Evolutionary conservation across 1,284 basidiomycete species (phyloP).

Genomic region (Puccinia horiana): DNA sequence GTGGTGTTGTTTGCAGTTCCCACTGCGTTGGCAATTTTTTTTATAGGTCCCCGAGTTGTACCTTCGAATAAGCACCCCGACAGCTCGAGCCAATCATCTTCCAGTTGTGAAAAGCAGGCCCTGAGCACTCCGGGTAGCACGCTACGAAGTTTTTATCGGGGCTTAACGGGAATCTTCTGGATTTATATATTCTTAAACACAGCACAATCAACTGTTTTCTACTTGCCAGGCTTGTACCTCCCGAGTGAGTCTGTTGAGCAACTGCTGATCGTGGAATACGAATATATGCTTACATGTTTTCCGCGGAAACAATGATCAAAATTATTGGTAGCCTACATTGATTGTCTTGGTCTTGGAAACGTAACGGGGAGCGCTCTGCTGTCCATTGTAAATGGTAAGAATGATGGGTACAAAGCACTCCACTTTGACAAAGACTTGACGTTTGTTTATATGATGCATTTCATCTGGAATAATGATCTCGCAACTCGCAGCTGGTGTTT

Average conservation of each 20-base stretch:
- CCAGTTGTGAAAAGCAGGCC: not conserved
- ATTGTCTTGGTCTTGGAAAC: not conserved
- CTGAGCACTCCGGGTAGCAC: not conserved
- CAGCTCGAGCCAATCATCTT: not conserved
- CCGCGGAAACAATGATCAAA: not conserved
- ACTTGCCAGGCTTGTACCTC: constrained; percentile 45
- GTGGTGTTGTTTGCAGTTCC: not conserved
- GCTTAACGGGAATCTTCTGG: constrained; percentile 25
- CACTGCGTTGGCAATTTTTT: not conserved
- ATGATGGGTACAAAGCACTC: not conserved
- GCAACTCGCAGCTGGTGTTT: constrained; percentile 18
- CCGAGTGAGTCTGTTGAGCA: constrained; percentile 20
- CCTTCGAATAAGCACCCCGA: not conserved
- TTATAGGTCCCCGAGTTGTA: not conserved
- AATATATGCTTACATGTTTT: constrained; percentile 1
- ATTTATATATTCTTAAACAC: constrained; percentile 33
- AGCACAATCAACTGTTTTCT: constrained; percentile 33
- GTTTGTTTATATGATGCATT: not conserved
- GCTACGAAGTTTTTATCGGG: not conserved
- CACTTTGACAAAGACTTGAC: not conserved
- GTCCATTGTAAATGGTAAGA: constrained; percentile 15
- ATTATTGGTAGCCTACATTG: not conserved
- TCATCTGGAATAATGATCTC: constrained; percentile 4
- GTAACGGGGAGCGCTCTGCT: constrained; percentile 18
- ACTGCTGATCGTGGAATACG: not conserved